Base-by-base conservation (phyloP, 75 land plant species). In the Chamaecyparis obtusa region DNA sequence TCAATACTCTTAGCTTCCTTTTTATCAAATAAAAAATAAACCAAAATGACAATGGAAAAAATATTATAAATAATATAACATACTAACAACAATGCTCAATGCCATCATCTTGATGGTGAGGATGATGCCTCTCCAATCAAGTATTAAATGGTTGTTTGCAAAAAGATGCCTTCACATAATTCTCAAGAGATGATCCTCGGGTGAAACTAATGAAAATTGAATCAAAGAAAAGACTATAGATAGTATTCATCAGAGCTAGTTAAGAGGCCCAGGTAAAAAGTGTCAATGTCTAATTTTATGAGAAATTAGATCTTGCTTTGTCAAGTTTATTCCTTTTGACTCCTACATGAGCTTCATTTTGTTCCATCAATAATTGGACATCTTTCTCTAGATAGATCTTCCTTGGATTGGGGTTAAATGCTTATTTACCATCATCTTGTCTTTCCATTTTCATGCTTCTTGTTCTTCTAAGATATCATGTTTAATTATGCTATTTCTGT, bases 361-460 rank as follows among this genome's bases (percentile, higher is more conserved):
- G 44, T 24, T 81, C 89, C 54, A 81, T 83, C 89, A 83, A 85
- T 37, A 92, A 76, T 76, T 90, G 87, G 35, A 83, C 87, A 0
- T 91, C 88, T 84, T 89, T 79, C 21, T 91, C 93, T 84, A 87
- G 89, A 51, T 86, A 51, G 72, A 78, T 81, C n/a, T 88, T 92
- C 60, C 84, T 86, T 1, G 76, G 48, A 74, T 86, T 85, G 27
- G 72, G 21, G 88, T 33, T 17, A 89, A 2, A 30, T 90, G 82
- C 84, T 36, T 93, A 79, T 87, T 89, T 24, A 88, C 69, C 6
- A 85, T 39, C 44, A 75, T 80, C 85, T 87, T 88, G 76, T 85
- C 85, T 19, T 83, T 87, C 57, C 88, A 88, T n/a, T 86, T 87
- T 60, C 86, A 75, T n/a, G 86, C 78, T 75, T 85, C 90, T 48